A percentile compares a stretch with the other conserved stretches of the same genome.
Conservation (phyloP, 2,329 filamentous ascomycete genomes). For the Aspergillus sp. region DNA sequence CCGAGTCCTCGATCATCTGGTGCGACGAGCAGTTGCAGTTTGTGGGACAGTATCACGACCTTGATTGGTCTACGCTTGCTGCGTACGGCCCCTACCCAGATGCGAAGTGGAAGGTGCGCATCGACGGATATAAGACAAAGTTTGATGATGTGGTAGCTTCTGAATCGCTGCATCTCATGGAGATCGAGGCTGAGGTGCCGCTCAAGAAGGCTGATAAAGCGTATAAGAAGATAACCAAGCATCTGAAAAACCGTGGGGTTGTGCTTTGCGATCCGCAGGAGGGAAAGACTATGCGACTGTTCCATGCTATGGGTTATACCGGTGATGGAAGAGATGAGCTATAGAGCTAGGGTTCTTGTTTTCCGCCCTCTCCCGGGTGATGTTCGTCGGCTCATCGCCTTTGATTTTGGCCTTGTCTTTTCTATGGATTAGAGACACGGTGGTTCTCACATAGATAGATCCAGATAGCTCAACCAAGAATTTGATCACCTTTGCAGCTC, state of each 20-base stretch:
- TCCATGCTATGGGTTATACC: background rate
- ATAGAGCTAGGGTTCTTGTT: background rate
- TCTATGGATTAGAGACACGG: too few relatives aligned
- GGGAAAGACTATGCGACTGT: background rate
- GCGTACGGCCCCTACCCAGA: conserved; percentile 1
- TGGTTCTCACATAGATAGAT: too few relatives aligned
- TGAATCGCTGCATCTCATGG: conserved; percentile 2
- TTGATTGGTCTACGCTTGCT: conserved; percentile 1
- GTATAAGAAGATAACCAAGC: background rate
- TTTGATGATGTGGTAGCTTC: conserved; percentile 2
- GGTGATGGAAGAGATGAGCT: background rate
- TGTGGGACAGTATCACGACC: background rate
- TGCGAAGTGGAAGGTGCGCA: conserved; percentile 4
- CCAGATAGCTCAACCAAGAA: too few relatives aligned
- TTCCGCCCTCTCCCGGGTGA: too few relatives aligned
- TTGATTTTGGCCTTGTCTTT: too few relatives aligned
- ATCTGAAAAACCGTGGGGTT: background rate
- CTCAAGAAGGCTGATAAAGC: background rate
- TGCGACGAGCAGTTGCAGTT: background rate
- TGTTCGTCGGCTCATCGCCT: too few relatives aligned
- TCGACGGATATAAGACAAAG: conserved; percentile 2
- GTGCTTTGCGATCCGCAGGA: background rate
- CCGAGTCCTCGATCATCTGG: background rate
- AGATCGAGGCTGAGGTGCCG: conserved; percentile 2
- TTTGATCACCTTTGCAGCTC: too few relatives aligned